phyloP scores from a whole-genome alignment of 176 grass and related monocot species.

The Luzula sylvatica region DNA sequence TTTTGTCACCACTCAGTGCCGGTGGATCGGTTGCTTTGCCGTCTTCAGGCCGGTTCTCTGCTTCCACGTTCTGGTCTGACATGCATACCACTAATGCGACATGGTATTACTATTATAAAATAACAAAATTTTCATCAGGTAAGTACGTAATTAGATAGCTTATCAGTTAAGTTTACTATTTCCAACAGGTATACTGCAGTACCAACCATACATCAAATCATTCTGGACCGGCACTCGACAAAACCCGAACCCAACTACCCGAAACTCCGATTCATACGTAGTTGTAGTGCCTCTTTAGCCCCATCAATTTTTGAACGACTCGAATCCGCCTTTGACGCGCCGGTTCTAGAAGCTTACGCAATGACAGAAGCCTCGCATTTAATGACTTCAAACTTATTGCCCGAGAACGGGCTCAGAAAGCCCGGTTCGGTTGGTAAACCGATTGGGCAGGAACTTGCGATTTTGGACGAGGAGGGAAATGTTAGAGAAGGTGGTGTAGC shows the following conservation, averaged over 20 bases:
- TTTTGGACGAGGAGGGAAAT: constrained; percentile 43
- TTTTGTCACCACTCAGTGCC: constrained; percentile 47
- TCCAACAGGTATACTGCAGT: constrained; percentile 51
- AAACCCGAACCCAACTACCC: constrained; percentile 32
- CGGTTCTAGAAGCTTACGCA: constrained; percentile 85
- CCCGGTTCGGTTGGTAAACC: constrained; percentile 51
- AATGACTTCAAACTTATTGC: constrained; percentile 79
- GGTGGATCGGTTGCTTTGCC: constrained; percentile 59
- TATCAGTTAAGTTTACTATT: background rate
- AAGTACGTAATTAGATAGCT: too few relatives aligned
- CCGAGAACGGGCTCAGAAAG: constrained; percentile 41
- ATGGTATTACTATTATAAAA: too few relatives aligned
- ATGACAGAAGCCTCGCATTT: constrained; percentile 91
- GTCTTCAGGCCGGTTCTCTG: constrained; percentile 53
- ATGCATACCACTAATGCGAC: constrained; percentile 48
- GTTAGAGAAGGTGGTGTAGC: background rate
- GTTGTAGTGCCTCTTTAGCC: constrained; percentile 94
- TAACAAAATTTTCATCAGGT: too few relatives aligned
- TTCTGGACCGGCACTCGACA: constrained; percentile 54
- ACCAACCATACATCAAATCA: constrained; percentile 93
- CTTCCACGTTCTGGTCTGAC: constrained; percentile 79
- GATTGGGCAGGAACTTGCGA: constrained; percentile 56
- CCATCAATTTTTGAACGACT: constrained; percentile 50
- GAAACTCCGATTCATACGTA: constrained; percentile 66
- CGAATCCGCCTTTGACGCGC: constrained; percentile 49